phyloP scores from a whole-genome alignment of 2,329 filamentous ascomycete genomes.

The Pseudocercospora crystallina region DNA sequence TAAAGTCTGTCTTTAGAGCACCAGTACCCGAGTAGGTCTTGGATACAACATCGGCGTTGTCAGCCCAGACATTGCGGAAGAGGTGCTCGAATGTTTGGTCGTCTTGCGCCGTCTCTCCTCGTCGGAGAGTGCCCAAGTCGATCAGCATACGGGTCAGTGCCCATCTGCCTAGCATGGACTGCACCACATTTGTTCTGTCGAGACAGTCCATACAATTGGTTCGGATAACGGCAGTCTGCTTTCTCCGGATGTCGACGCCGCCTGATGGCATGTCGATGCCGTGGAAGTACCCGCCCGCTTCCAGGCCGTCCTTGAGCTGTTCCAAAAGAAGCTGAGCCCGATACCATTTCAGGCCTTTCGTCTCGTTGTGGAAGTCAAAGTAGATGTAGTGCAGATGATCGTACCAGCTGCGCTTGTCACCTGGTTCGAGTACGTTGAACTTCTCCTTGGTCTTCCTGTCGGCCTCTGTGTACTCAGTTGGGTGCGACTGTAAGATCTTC shows the following conservation, averaged over 20 bases:
- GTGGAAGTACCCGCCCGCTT: conserved; percentile 86
- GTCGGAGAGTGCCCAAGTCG: conserved; percentile 75
- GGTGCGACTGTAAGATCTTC: conserved; percentile 67
- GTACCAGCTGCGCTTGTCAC: conserved; percentile 61
- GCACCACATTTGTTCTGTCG: conserved; percentile 95
- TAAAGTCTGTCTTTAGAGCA: conserved; percentile 97
- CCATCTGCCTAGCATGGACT: conserved; percentile 92
- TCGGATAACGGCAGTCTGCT: conserved; percentile 86
- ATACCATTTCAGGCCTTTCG: conserved; percentile 91
- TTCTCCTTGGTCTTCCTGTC: conserved; percentile 71
- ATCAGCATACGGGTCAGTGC: conserved; percentile 84
- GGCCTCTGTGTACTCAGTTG: conserved; percentile 64
- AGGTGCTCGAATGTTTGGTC: conserved; percentile 81
- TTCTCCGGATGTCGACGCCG: conserved; percentile 73
- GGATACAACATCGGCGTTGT: conserved; percentile 95
- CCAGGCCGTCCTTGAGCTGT: conserved; percentile 71
- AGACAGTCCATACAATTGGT: conserved; percentile 99
- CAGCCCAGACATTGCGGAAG: conserved; percentile 97
- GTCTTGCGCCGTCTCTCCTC: conserved; percentile 75
- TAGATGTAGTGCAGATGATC: conserved; percentile 94
- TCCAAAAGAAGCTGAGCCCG: conserved; percentile 85
- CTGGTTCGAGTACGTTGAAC: conserved; percentile 72
- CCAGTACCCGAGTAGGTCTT: conserved; percentile 92
- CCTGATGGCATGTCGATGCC: conserved; percentile 82
- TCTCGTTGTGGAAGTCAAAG: conserved; percentile 98